Percentiles rank a stretch among this genome's conserved stretches.
Evolutionary conservation across 495 filamentous ascomycete genomes (phyloP).

Genomic region (Penicillium crystallinum): DNA sequence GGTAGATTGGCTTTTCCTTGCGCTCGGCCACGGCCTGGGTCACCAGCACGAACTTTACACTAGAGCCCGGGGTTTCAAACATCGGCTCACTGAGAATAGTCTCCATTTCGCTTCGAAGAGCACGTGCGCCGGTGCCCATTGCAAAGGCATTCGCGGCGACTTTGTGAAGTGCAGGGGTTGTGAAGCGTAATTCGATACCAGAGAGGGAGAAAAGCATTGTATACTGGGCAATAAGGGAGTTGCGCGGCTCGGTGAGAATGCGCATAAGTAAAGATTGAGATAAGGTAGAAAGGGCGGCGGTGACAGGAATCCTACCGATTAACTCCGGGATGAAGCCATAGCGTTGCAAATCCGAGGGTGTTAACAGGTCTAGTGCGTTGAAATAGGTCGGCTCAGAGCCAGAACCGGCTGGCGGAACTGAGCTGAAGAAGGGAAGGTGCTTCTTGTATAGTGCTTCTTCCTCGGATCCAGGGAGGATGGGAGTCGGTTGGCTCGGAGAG

Average conservation of each 20-base stretch:
- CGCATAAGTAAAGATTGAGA: conserved; percentile 72
- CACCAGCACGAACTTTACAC: conserved; percentile 67
- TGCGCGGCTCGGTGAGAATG: conserved; percentile 88
- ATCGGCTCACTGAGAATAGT: conserved; percentile 79
- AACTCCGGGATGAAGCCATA: conserved; percentile 96
- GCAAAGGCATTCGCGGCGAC: conserved; percentile 66
- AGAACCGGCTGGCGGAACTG: conserved; percentile 28
- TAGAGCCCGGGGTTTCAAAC: conserved; percentile 80
- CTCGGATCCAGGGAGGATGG: conserved; percentile 46
- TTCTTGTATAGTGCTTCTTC: conserved; percentile 61
- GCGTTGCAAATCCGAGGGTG: conserved; percentile 76
- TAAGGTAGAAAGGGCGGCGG: conserved; percentile 75
- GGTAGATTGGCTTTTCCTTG: conserved; percentile 55
- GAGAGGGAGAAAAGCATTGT: conserved; percentile 77
- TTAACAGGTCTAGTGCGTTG: conserved; percentile 76
- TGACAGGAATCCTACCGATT: conserved; percentile 83
- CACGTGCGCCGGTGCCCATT: conserved; percentile 85
- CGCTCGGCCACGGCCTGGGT: conserved; percentile 66
- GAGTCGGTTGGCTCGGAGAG: conserved; percentile 40
- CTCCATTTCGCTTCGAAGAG: conserved; percentile 85
- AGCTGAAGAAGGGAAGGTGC: conserved; percentile 61
- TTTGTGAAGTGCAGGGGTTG: conserved; percentile 67
- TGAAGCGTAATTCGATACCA: conserved; percentile 78
- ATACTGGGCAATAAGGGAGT: conserved; percentile 82
- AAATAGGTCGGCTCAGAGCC: conserved; percentile 48